A percentile compares a stretch with the other conserved stretches of the same genome.
These are phyloP conservation scores for Cryphonectria carpinicola DNA, from an alignment of 2,329 filamentous ascomycete species.

Conservation along the genomic window DNA sequence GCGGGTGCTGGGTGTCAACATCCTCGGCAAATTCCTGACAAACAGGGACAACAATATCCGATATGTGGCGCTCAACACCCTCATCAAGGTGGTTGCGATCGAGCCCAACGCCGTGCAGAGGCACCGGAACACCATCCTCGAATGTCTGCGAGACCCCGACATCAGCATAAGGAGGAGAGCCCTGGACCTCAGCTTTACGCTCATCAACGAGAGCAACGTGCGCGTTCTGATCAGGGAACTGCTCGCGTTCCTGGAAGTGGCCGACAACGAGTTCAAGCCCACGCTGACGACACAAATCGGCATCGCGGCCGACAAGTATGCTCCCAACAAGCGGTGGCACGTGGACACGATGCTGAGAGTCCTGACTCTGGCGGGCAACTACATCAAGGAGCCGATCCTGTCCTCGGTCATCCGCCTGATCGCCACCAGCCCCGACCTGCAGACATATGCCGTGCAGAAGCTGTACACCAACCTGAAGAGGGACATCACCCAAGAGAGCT, in stretches of 20 bases:
- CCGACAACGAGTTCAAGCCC: constrained; percentile 98
- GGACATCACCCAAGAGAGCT: constrained; percentile 95
- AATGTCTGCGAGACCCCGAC: constrained; percentile 94
- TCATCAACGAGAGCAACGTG: constrained; percentile 97
- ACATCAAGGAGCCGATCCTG: constrained; percentile 96
- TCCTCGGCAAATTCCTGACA: constrained; percentile 96
- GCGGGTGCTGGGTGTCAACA: constrained; percentile 94
- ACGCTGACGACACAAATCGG: constrained; percentile 98
- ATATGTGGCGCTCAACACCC: constrained; percentile 94
- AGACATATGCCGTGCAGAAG: constrained; percentile 96
- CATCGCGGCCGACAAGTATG: constrained; percentile 92
- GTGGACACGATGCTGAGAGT: constrained; percentile 97
- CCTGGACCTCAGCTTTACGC: constrained; percentile 95
- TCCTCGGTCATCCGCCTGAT: constrained; percentile 96
- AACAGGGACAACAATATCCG: constrained; percentile 99
- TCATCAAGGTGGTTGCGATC: constrained; percentile 97
- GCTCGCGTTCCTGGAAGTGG: constrained; percentile 92
- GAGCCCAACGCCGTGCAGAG: constrained; percentile 97
- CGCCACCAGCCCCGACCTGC: constrained; percentile 89
- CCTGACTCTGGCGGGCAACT: constrained; percentile 90
- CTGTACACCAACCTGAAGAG: constrained; percentile 89
- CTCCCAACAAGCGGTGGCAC: constrained; percentile 97
- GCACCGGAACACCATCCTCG: constrained; percentile 95
- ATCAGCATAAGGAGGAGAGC: constrained; percentile 96
- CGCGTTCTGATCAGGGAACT: constrained; percentile 91